A percentile compares a stretch with the other conserved stretches of the same genome.
phyloP scores from a whole-genome alignment of 202 grass and related monocot genomes.

The Alloteropsis angusta region DNA sequence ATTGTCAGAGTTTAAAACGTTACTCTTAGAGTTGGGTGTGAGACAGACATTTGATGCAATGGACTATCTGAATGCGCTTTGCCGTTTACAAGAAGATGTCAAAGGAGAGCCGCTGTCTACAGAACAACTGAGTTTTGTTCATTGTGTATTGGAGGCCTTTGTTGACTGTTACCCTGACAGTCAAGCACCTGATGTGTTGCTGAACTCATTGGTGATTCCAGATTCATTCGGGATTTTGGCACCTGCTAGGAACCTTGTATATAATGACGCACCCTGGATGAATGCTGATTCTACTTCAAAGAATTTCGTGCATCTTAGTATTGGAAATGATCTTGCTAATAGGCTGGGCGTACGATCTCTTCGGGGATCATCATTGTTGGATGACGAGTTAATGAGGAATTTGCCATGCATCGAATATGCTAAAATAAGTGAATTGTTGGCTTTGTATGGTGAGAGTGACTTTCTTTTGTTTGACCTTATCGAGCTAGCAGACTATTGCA shows the following conservation, averaged over 20 bases:
- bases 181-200: slow-evolving; percentile 50
- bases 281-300: slow-evolving; percentile 47
- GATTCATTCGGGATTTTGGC: slow-evolving; percentile 68
- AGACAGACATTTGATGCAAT: slow-evolving; percentile 77
- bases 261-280: slow-evolving; percentile 98
- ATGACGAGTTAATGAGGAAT: slow-evolving; percentile 84
- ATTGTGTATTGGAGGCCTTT: slow-evolving; percentile 89
- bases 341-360: slow-evolving; percentile 80
- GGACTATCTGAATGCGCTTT: slow-evolving; percentile 78
- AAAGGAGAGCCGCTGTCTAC: slow-evolving; percentile 71
- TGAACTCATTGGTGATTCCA: slow-evolving; percentile 73
- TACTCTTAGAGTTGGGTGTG: slow-evolving; percentile 76
- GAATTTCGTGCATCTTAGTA: slow-evolving; percentile 71
- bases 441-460: slow-evolving; percentile 81
- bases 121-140: slow-evolving; percentile 82
- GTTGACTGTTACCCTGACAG: slow-evolving; percentile 63
- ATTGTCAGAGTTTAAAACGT: slow-evolving; percentile 70
- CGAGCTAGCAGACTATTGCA: slow-evolving; percentile 92
- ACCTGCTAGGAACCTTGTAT: slow-evolving; percentile 76
- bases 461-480: slow-evolving; percentile 91
- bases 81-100: slow-evolving; percentile 48
- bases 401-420: slow-evolving; percentile 85
- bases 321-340: slow-evolving; percentile 83
- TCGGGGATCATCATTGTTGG: slow-evolving; percentile 71
- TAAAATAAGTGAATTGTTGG: slow-evolving; percentile 80